Evolutionary conservation across 148 eudicot genomes (phyloP), one percentile per base, ranked within the genome.

Genomic region (Chenopodium quinoa): DNA sequence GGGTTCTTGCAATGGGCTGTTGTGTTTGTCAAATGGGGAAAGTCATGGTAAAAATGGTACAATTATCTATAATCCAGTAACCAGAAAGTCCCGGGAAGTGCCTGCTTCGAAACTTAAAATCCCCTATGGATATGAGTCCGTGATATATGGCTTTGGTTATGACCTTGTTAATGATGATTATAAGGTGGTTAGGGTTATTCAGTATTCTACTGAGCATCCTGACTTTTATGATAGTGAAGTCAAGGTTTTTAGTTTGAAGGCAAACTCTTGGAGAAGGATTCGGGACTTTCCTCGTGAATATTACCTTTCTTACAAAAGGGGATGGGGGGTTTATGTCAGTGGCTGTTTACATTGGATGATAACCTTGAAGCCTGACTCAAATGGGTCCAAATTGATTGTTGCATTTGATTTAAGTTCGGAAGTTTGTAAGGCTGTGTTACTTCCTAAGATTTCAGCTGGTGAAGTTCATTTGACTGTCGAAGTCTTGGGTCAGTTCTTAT

Each of bases 1-100:
- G 74, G 92, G 92, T 76, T 89, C 90, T 68, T 83, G 88, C 63
- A 86, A 91, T 78, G 94, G 94, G 16, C 78, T 89, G 76, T 79
- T 91, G 16, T 91, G 91, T 79, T n/a, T 89, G 19, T 80, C 84
- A 14, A 80, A 86, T 66, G 81, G 86, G 12, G 86, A 88, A 31
- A 80, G 75, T 10, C 63, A 85, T 27, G 75, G 84, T 3, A 54
- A 37, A 2, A 48, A 78, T 4, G 83, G 74, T 1, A 9, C 88
- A 9, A 79, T 82, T 56, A 13, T 91, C 8, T 90, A 88, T 87
- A 91, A 91, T 77, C 91, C 91, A 0, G 75, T 85, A 66, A 88
- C 86, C 0, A 81, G 86, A 56, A 79, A 64, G 13, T 80, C 84
- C 23, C 77, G 54, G 32, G 73, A 75, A 71, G 32, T 89, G 48